phyloP scores from a whole-genome alignment of 306 rosid genomes.

The Neltuma alba region DNA sequence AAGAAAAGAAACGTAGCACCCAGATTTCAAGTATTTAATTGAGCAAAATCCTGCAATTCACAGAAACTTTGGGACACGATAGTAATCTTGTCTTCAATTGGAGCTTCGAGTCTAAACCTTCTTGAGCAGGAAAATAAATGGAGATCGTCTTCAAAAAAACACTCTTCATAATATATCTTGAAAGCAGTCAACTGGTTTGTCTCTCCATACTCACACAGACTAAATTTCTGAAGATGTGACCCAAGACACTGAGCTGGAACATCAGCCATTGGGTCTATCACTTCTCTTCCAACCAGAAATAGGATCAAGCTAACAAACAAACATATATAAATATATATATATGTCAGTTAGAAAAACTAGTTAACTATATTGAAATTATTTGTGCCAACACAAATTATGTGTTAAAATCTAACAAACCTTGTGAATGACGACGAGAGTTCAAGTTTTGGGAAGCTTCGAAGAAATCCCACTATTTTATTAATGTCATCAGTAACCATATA shows the following conservation, averaged over 20 bases:
- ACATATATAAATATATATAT: no score
- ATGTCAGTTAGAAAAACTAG: not conserved
- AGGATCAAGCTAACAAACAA: not conserved
- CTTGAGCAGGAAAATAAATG: not conserved
- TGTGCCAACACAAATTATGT: not conserved
- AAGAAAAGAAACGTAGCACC: no score
- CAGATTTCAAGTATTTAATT: not conserved
- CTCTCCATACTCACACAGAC: not conserved
- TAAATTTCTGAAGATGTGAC: not conserved
- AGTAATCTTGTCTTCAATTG: not conserved
- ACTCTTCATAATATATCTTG: not conserved
- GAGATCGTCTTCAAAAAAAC: constrained; percentile 3
- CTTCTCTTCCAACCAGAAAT: not conserved
- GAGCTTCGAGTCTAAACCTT: not conserved
- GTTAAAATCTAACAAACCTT: not conserved
- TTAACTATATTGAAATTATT: not conserved
- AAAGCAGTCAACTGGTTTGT: not conserved
- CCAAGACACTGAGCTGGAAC: not conserved
- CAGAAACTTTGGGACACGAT: not conserved
- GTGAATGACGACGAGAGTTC: not conserved
- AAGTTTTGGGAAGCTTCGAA: not conserved
- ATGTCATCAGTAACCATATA: not conserved
- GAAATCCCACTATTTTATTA: no score
- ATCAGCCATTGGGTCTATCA: not conserved
- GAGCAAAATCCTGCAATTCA: not conserved